These are phyloP conservation scores for Trypanosoma vivax DNA, from an alignment of 208 protist species.

Conservation along the genomic window DNA sequence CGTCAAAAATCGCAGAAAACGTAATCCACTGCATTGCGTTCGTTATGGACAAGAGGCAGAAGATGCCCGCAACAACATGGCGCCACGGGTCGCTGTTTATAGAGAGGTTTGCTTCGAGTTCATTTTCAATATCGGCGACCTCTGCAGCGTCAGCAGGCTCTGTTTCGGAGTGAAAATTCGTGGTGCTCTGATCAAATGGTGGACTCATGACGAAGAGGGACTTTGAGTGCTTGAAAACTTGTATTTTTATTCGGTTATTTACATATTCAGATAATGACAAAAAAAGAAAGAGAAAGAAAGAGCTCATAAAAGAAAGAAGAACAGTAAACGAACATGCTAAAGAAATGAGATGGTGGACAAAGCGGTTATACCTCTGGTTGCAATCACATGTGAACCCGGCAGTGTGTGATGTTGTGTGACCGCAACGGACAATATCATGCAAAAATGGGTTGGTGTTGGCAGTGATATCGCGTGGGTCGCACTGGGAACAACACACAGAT, in stretches of 20 bases:
- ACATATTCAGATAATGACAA: slow-evolving; percentile 2
- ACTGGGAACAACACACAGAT: too few relatives aligned
- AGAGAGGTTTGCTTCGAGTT: neutral
- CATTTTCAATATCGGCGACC: neutral
- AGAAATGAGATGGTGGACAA: slow-evolving; percentile 12
- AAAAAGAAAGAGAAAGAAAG: slow-evolving; percentile 14
- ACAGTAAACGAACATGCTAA: slow-evolving; percentile 14
- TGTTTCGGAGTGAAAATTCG: too few relatives aligned
- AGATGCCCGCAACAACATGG: slow-evolving; percentile 37
- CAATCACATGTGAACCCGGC: too few relatives aligned
- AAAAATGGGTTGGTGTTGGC: too few relatives aligned
- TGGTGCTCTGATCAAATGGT: neutral
- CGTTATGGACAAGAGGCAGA: slow-evolving; percentile 53
- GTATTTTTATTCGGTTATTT: neutral
- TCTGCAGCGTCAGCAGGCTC: too few relatives aligned
- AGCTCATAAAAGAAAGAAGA: neutral
- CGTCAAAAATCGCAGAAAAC: slow-evolving; percentile 50
- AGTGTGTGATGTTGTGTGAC: too few relatives aligned
- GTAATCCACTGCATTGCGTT: slow-evolving; percentile 76
- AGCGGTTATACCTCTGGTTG: too few relatives aligned
- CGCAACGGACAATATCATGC: too few relatives aligned
- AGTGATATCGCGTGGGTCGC: too few relatives aligned
- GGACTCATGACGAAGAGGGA: neutral
- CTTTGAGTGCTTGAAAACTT: neutral
- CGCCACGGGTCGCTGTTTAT: slow-evolving; percentile 37